Base-by-base conservation (phyloP, 768 basidiomycete species). In the Albatrellus ellisii region DNA sequence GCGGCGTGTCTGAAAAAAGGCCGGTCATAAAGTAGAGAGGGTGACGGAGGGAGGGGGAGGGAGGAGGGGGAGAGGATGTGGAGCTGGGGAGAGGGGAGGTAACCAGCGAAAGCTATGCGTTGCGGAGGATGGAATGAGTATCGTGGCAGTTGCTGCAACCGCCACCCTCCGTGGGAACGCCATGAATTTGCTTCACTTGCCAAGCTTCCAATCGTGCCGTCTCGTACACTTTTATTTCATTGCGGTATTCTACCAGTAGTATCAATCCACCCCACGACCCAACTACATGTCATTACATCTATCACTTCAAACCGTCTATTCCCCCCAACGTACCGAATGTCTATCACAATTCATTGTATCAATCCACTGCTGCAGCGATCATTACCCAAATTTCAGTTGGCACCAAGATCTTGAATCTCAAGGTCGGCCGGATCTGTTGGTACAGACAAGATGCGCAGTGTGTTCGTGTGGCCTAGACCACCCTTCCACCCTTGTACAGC, bases 401-500 rank as follows among this genome's bases (percentile, higher is more conserved):
- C 57, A 7, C 65, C 70, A 18, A 75, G 64, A 26, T 77, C 72
- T 58, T 86, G 79, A 61, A 79, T 52, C 60, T 81, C 77, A 40
- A 91, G 63, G 58, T 91, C 88, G 39, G 80, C 83, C 26, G 62
- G 47, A 53, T 89, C 84, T 18, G 82, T 87, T 14, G 88, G 88
- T 34, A 90, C 88, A 29, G 75, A 76, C 52, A 91, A 62, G 47
- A 91, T 73, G 38, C 88, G 80, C 44, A 91, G 67, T 10, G 87
- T 90, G 69, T 92, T 91, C 50, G 89, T 92, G 65, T 95, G 90
- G 25, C 91, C 92, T 34, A 95, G 75, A 45, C 95, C 95, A 33
- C 91, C 88, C 67, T 91, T 94, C 94, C 94, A 99, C n/a, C 95
- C 95, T 62, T 98, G 95, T 4, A 99, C 84, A 37, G 94, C 94